Conservation (phyloP, 768 basidiomycete species). For the Tulasnella sp. region DNA sequence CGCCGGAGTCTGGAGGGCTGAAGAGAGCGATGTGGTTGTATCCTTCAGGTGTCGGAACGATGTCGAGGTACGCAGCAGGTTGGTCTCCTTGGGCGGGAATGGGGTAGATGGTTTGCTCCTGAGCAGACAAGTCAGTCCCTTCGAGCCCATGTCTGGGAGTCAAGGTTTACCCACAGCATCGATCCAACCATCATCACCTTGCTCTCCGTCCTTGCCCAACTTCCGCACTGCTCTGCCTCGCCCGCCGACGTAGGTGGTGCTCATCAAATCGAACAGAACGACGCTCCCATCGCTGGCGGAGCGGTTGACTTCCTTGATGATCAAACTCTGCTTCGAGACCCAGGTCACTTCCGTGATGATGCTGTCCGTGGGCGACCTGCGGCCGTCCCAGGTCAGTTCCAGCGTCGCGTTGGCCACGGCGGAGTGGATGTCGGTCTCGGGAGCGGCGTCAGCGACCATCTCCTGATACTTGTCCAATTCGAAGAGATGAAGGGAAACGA, state of each 20-base stretch:
- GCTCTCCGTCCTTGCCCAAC: conserved; percentile 76
- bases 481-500: conserved; percentile 79
- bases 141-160: background rate
- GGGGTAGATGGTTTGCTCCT: conserved; percentile 64
- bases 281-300: conserved; percentile 78
- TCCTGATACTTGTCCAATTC: conserved; percentile 57
- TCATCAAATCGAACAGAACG: conserved; percentile 62
- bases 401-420: conserved; percentile 47
- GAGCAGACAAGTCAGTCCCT: background rate
- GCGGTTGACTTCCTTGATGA: conserved; percentile 85
- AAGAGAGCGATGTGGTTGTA: conserved; percentile 93
- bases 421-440: conserved; percentile 35
- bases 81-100: conserved; percentile 42
- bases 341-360: conserved; percentile 81
- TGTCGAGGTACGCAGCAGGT: conserved; percentile 77
- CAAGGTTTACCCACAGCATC: conserved; percentile 57
- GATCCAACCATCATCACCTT: conserved; percentile 94
- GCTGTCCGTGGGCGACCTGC: conserved; percentile 57
- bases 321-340: conserved; percentile 68
- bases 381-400: conserved; percentile 63
- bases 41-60: conserved; percentile 76
- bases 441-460: conserved; percentile 31
- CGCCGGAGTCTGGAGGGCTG: conserved; percentile 63
- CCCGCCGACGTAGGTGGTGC: conserved; percentile 32
- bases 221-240: conserved; percentile 59